Base-by-base conservation (phyloP, 202 grass and related monocot genomes). In the Digitaria exilis region DNA sequence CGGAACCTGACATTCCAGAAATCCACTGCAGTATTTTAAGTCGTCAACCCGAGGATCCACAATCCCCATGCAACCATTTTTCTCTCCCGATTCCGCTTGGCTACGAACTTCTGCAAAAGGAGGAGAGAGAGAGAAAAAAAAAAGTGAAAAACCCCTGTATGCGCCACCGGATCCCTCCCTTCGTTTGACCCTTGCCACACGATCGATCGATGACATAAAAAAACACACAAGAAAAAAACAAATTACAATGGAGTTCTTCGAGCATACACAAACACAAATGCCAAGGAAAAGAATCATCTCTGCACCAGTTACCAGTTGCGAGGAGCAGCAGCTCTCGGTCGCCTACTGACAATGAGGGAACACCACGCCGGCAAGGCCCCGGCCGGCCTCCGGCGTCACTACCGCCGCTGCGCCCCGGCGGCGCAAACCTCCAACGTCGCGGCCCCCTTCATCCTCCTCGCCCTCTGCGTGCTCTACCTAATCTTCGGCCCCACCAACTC, bases 381-480 rank as follows among this genome's bases (percentile, higher is more conserved):
- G 59, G 67, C 19, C 79, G 5, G 83, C 43, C 60, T 65, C 7
- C 80, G 59, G n/a, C 76, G 49, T 24, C 15, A 72, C 69, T 46
- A 35, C 39, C 26, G 62, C 26, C 60, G 30, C 31, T 88, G 65
- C 50, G 37, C 64, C 34, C 51, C 69, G 64, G 19, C 51, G 7
- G 51, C 51, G 8, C 41, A 50, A n/a, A 45, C 34, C 65, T 3
- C 48, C 54, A 39, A 42, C 72, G 14, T 48, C 69, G 55, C 90
- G 7, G n/a, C 59, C 28, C 59, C 88, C 46, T 65, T 79, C 75
- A 57, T 88, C 61, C n/a, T 95, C 79, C 37, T 90, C 65, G 32
- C 79, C 44, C n/a, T 78, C 60, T 77, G 84, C 71, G 76, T 54
- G 26, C 83, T 95, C 22, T 74, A 84, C 41, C 82, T 88, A 60